A percentile compares a stretch with the other conserved stretches of the same genome.
Conservation (phyloP, 2,329 filamentous ascomycete genomes). For the Colletotrichum coccodes region DNA sequence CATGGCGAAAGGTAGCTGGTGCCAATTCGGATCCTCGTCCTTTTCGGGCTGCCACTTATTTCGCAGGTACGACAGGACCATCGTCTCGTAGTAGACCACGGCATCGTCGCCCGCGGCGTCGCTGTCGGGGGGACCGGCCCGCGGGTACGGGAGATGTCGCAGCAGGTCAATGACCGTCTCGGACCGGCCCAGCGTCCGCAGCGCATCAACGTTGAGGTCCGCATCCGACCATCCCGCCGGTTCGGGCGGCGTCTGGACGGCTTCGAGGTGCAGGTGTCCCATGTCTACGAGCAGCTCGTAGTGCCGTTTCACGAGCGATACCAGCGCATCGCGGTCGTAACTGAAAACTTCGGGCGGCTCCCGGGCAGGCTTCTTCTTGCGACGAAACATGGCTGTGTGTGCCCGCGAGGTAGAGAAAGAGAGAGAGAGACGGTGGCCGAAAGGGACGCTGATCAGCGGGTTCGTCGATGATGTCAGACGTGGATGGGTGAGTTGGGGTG, state of each 20-base stretch:
- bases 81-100: conserved; percentile 9
- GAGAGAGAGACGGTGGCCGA: too few species aligned
- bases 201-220: conserved; percentile 12
- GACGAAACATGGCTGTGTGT: background rate
- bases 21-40: background rate
- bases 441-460: too few species aligned
- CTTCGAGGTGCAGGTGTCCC: conserved; percentile 10
- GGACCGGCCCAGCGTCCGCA: conserved; percentile 6
- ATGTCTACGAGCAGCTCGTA: conserved; percentile 22
- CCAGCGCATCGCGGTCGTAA: conserved; percentile 10
- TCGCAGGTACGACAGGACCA: conserved; percentile 7
- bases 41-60: conserved; percentile 16
- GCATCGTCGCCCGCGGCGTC: conserved; percentile 1
- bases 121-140: background rate
- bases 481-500: too few species aligned
- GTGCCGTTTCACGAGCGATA: conserved; percentile 11
- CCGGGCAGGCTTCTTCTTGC: conserved; percentile 6
- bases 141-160: conserved; percentile 19
- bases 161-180: conserved; percentile 22
- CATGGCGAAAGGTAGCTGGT: background rate
- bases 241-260: conserved; percentile 2
- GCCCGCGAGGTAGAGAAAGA: too few species aligned
- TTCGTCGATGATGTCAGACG: too few species aligned
- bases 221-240: conserved; percentile 10
- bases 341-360: background rate